phyloP scores from a whole-genome alignment of 305 asterid species.

The Lippia alba region DNA sequence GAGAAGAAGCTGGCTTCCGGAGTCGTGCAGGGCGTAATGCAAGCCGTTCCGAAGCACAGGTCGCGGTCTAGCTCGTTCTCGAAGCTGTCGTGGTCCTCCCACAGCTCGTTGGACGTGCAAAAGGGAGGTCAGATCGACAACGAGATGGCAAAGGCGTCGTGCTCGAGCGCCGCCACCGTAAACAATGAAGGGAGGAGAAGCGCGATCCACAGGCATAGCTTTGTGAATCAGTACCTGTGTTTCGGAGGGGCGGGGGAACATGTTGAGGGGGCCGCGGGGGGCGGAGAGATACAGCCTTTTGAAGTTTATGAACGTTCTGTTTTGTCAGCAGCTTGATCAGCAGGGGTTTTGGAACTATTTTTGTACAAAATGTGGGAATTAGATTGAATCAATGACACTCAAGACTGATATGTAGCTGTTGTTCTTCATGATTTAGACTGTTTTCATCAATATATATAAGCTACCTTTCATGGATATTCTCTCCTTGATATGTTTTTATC shows the following conservation, averaged over 20 bases:
- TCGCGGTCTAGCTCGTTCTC: slow-evolving; percentile 88
- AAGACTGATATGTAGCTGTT: too few relatives aligned
- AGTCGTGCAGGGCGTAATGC: slow-evolving; percentile 71
- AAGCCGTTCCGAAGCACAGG: slow-evolving; percentile 57
- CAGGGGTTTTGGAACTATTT: slow-evolving; percentile 9
- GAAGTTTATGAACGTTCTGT: slow-evolving; percentile 68
- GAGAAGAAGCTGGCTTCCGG: slow-evolving; percentile 84
- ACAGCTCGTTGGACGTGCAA: slow-evolving; percentile 59
- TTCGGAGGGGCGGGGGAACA: slow-evolving; percentile 53
- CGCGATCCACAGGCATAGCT: slow-evolving; percentile 41
- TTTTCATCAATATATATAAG: too few relatives aligned
- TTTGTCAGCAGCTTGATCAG: slow-evolving; percentile 51
- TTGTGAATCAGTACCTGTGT: slow-evolving; percentile 66
- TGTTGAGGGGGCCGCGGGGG: slow-evolving; percentile 37
- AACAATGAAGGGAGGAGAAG: slow-evolving; percentile 39
- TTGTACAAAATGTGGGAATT: slow-evolving; percentile 28
- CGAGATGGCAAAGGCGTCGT: slow-evolving; percentile 48
- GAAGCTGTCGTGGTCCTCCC: slow-evolving; percentile 68
- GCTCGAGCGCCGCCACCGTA: slow-evolving; percentile 34
- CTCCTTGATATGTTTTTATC: too few relatives aligned
- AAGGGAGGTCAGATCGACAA: slow-evolving; percentile 52
- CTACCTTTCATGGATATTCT: too few relatives aligned
- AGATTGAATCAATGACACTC: neutral
- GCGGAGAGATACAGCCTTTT: slow-evolving; percentile 46
- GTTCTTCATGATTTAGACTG: too few relatives aligned